Evolutionary conservation across 495 filamentous ascomycete genomes (phyloP), one percentile per base, ranked within the genome.

Genomic region (Tuber brumale): DNA sequence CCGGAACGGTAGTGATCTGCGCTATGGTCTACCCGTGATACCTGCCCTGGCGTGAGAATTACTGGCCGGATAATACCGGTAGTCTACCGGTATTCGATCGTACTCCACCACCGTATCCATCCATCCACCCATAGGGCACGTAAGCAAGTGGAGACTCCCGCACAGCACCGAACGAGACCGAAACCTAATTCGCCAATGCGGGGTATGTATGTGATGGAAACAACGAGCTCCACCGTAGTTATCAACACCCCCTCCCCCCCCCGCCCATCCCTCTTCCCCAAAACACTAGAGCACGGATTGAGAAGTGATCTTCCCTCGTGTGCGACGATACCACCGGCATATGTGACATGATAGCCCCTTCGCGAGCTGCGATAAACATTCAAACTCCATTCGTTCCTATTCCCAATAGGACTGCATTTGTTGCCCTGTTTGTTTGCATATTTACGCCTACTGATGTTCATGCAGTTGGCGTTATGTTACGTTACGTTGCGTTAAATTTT

Each of bases 321-420:
- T 10, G 48, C 48, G n/a, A 66, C n/a, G n/a, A 31, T 31, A 66
- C 57, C n/a, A 12, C 37, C 37, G 37, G 37, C 27, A 66, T 66
- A 66, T 66, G 12, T 66, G 57, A 66, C 23, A 66, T 61, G 51
- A 31, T 66, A 57, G 9, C 21, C 44, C 41, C 41, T 46, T 12
- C 19, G 45, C 45, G 18, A 21, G 37, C 48, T n/a, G 8, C 7
- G 57, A 66, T 31, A n/a, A n/a, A 57, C 48, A 57, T 57, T 57
- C 46, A 51, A 23, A 45, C 21, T 2, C 18, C 2, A n/a, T 57
- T 27, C 8, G 1, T 3, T 27, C 23, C 23, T 27, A 57, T 57
- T 57, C 48, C 23, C 48, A 57, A 57, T 31, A 66, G 57, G 57
- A 66, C 57, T 31, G 57, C 57, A 66, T 27, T 66, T 66, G 57